Conservation (phyloP, 2,329 filamentous ascomycete species). For the Fusarium foetens region DNA sequence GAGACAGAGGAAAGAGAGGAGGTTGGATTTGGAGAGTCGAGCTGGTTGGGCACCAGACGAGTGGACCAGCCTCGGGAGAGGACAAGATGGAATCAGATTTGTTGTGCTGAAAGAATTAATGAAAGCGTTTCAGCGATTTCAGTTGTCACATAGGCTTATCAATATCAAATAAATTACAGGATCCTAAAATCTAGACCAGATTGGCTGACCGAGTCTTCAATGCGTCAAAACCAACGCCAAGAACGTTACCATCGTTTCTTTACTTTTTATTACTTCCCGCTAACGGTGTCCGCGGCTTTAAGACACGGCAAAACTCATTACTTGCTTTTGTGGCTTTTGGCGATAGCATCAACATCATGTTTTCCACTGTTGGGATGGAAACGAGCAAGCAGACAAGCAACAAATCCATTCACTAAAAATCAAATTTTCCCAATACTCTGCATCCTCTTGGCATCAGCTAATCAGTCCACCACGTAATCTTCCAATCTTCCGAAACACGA, state of each 20-base stretch:
- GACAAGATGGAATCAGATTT: not conserved
- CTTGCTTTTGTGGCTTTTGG: not conserved
- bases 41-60: conserved; percentile 23
- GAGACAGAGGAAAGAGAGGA: conserved; percentile 8
- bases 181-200: not conserved
- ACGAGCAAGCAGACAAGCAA: not conserved
- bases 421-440: conserved; percentile 20
- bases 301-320: not conserved
- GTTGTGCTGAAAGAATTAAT: not conserved
- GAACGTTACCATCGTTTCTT: not conserved
- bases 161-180: not conserved
- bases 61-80: conserved; percentile 7
- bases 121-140: not conserved
- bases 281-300: not conserved
- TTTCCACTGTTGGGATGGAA: not conserved
- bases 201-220: conserved; percentile 17
- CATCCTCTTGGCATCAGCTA: conserved; percentile 31
- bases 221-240: not conserved
- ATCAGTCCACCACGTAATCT: conserved; percentile 39
- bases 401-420: conserved; percentile 1
- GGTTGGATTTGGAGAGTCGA: conserved; percentile 17
- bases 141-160: not conserved
- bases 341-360: not conserved
- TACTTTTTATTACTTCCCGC: conserved; percentile 15
- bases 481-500: conserved; percentile 42